Conservation (phyloP, 2,329 filamentous ascomycete species). For the Diaporthe vaccinii region DNA sequence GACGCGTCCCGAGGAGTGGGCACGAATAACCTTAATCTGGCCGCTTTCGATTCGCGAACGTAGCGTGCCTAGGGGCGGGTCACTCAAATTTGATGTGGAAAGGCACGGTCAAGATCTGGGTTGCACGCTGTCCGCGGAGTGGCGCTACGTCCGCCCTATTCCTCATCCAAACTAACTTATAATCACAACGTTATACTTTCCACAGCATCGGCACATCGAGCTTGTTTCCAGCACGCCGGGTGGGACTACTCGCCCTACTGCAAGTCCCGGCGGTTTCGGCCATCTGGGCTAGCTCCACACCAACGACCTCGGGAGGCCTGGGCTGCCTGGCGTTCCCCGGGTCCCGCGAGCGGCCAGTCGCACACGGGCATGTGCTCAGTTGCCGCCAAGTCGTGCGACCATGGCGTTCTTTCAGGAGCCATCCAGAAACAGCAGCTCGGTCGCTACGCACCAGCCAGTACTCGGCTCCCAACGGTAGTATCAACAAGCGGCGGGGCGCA, state of each 20-base stretch:
- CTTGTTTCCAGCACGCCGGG: slow-evolving; percentile 27
- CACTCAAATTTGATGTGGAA: slow-evolving; percentile 19
- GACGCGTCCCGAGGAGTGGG: slow-evolving; percentile 8
- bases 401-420: slow-evolving; percentile 23
- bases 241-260: slow-evolving; percentile 17
- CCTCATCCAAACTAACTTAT: slow-evolving; percentile 20
- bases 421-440: not conserved
- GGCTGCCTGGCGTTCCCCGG: not conserved
- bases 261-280: slow-evolving; percentile 14
- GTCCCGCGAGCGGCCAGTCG: slow-evolving; percentile 1
- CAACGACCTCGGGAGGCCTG: not conserved
- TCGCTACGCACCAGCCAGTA: not conserved
- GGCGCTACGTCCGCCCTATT: slow-evolving; percentile 1
- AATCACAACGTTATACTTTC: slow-evolving; percentile 9
- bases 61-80: slow-evolving; percentile 6
- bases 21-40: slow-evolving; percentile 6
- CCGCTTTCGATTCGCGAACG: slow-evolving; percentile 11
- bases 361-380: slow-evolving; percentile 24
- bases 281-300: slow-evolving; percentile 12
- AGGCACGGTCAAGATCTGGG: slow-evolving; percentile 7
- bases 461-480: not conserved
- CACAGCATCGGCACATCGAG: slow-evolving; percentile 18
- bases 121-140: slow-evolving; percentile 9
- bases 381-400: slow-evolving; percentile 23
- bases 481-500: not conserved